Percentiles rank a stretch among this genome's conserved stretches.
phyloP scores from a whole-genome alignment of 441 rosid species.

The Adansonia grandidieri region DNA sequence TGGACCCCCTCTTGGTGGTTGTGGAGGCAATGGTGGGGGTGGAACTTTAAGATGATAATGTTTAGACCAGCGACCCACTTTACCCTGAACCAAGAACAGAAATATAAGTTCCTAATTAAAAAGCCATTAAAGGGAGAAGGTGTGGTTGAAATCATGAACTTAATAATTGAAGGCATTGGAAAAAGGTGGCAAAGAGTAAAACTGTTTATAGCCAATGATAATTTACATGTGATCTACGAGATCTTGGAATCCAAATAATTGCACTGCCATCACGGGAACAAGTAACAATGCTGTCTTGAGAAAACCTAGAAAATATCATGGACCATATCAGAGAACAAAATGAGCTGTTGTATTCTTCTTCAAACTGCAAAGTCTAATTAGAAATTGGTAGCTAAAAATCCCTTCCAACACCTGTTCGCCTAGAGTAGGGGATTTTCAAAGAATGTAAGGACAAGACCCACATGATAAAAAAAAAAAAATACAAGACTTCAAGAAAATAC shows the following conservation, averaged over 20 bases:
- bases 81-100: conserved; percentile 58
- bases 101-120: conserved; percentile 27
- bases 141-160: conserved; percentile 18
- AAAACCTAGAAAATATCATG: conserved; percentile 64
- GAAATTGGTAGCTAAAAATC: conserved; percentile 22
- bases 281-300: conserved; percentile 94
- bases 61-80: conserved; percentile 86
- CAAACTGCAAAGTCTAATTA: conserved; percentile 5
- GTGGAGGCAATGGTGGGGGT: conserved; percentile 98
- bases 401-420: neutral
- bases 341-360: conserved; percentile 19
- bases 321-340: conserved; percentile 17
- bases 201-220: conserved; percentile 24
- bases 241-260: conserved; percentile 95
- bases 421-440: neutral
- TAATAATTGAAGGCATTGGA: neutral
- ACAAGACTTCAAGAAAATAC: conserved; percentile 29
- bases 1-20: conserved; percentile 98
- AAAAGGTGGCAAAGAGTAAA: neutral
- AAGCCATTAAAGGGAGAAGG: neutral
- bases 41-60: conserved; percentile 98
- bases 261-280: conserved; percentile 99
- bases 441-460: neutral
- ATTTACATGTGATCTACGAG: conserved; percentile 88
- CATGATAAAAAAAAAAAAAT: neutral